Evolutionary conservation across 257 asterid genomes (phyloP), one percentile per base, ranked within the genome.

Genomic region (Jacaranda copaia): DNA sequence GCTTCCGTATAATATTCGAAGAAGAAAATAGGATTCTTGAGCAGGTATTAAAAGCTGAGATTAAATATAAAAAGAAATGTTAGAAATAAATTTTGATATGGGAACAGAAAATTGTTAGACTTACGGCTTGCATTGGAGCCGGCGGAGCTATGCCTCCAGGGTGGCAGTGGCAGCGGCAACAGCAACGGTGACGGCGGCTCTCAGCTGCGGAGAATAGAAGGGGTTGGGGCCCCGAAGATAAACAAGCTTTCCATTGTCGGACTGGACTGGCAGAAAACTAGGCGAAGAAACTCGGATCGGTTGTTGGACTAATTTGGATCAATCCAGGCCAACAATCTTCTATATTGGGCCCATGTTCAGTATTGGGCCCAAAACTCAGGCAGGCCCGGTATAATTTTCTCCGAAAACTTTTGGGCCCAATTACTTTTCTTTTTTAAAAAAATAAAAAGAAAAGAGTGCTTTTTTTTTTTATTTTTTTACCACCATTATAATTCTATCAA

Each of bases 1-100:
- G 86, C 93, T 83, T 64, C 86, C 89, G 62, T 83, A 88, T 67
- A 91, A 55, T 38, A 91, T 73, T 52, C 96, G 88, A 61, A 88
- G 75, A 62, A 92, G 80, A 73, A 91, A 42, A 74, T 81, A 79
- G 35, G 96, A 84, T 81, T 90, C 93, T 74, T 86, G 95, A 19
- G 85, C 66, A 7, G 93, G 86, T 11, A 88, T 73, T 69, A 86
- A 63, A 45, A 87, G 77, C 92, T 92, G 88, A 38, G 70, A 78
- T 45, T 12, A n/a, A 5, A 84, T 55, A 32, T 18, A 4, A 36
- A 18, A n/a, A 5, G 20, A 73, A 53, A 68, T 36, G 68, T 63
- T 32, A 58, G 25, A 65, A 18, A 9, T 43, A 16, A 65, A 43
- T 64, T 5, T 40, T 16, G 73, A 58, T 12, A 25, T 19, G 16